A percentile compares a stretch with the other conserved stretches of the same genome.
phyloP scores from a whole-genome alignment of 495 filamentous ascomycete species.

The Talaromyces trachyspermus region DNA sequence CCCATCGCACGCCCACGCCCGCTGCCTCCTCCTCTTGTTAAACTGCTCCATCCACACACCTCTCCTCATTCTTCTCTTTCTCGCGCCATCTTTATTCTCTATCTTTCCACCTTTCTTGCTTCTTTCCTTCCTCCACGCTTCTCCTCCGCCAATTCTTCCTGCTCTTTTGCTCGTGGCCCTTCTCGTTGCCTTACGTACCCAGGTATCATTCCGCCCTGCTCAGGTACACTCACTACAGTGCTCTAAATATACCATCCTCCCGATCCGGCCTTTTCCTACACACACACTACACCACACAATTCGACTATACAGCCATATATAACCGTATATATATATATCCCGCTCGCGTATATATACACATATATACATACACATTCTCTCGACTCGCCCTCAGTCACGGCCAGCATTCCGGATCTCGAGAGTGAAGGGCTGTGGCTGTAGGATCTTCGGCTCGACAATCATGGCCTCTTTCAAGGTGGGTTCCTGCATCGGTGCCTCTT shows the following conservation, averaged over 20 bases:
- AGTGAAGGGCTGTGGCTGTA: constrained; percentile 28
- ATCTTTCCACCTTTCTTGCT: constrained; percentile 4
- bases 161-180: too few relatives aligned
- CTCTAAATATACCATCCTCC: too few relatives aligned
- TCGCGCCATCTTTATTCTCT: constrained; percentile 7
- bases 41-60: neutral
- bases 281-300: too few relatives aligned
- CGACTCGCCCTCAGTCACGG: constrained; percentile 2
- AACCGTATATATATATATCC: constrained; percentile 6
- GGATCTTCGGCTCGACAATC: constrained; percentile 22
- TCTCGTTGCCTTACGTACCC: too few relatives aligned
- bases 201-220: too few relatives aligned
- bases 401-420: constrained; percentile 9
- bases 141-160: too few relatives aligned
- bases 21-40: too few relatives aligned
- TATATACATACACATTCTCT: neutral
- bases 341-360: constrained; percentile 4
- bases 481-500: too few relatives aligned
- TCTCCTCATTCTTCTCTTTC: constrained; percentile 6
- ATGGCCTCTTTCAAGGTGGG: constrained; percentile 45
- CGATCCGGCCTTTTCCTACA: too few relatives aligned
- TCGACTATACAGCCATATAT: too few relatives aligned
- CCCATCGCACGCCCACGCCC: neutral
- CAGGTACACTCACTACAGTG: too few relatives aligned
- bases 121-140: constrained; percentile 8